phyloP scores from a whole-genome alignment of 495 filamentous ascomycete species.

The Trichoderma virens region DNA sequence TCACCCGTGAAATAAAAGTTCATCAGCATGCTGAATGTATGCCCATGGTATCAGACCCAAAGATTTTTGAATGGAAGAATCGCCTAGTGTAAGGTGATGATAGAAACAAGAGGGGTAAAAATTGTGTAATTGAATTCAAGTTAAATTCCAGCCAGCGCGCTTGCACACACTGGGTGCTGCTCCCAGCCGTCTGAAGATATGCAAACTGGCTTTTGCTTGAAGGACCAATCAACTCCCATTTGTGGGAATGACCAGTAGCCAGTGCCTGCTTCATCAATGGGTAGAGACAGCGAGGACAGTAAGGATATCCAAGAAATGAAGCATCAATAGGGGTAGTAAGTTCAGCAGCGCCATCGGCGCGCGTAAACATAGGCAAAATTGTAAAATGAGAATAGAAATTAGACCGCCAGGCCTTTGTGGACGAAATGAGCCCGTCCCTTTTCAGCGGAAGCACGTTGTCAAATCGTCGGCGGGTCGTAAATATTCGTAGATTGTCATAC shows the following conservation, averaged over 20 bases:
- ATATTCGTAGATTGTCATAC: conserved; percentile 1
- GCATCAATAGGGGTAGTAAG: background rate
- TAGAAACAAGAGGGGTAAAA: background rate
- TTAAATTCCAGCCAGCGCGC: background rate
- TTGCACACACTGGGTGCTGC: background rate
- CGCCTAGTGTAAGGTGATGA: background rate
- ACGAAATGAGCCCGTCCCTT: conserved; percentile 4
- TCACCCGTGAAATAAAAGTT: background rate
- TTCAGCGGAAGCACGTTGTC: background rate
- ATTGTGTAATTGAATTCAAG: background rate
- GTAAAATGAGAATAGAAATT: background rate
- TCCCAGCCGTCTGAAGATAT: background rate
- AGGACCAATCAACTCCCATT: background rate
- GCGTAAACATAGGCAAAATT: background rate
- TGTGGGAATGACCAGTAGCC: background rate
- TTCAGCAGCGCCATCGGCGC: background rate
- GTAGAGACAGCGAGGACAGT: background rate
- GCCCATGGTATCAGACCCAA: conserved; percentile 7
- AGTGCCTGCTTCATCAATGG: background rate
- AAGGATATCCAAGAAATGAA: background rate
- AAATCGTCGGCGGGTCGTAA: conserved; percentile 7
- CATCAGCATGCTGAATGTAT: background rate
- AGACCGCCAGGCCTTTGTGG: conserved; percentile 5
- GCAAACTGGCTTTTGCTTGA: background rate
- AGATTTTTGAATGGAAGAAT: conserved; percentile 6